Base-by-base conservation (phyloP, 768 basidiomycete genomes). In the Cystofilobasidium macerans region DNA sequence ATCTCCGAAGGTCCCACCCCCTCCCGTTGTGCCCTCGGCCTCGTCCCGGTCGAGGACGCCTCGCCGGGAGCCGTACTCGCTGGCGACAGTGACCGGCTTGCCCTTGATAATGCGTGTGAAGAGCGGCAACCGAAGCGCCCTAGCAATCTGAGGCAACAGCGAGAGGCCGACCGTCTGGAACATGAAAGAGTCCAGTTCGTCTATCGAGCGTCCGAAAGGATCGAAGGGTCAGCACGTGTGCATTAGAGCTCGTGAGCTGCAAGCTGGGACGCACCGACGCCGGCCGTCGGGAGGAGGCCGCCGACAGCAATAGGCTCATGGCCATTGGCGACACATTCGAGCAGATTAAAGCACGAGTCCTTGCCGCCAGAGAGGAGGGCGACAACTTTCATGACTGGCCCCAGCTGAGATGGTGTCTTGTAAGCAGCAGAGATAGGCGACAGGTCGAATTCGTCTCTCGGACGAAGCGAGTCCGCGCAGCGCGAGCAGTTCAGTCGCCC, bases 121-220 rank as follows among this genome's bases (percentile, higher is more conserved):
- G 13, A 98, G 80, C 12, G 95, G 95, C 1, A 94, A 83, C 20
- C 84, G 86, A 64, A 98, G 79, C 1, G 94, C 89, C 58, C 80
- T 79, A 26, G 91, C 92, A 63, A 98, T 85, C 59, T 86, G 80
- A 57, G 88, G 84, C 66, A 98, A 86, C 22, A 90, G 89, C 65
- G 91, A 89, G 73, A 97, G 93, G 0, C 93, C 95, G 32, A 99
- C 93, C n/a, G 94, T 97, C 76, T 99, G 95, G 76, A 97, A 99
- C 75, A 99, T 81, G 78, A 91, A 98, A 28, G 93, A 97, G 76
- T 99, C 93, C 72, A 98, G 83, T 79, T 99, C 95, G 80, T 98
- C 95, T 95, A 75, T n/a, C 35, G 62, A 69, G 73, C 65, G 48
- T n/a, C n/a, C n/a, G n/a, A n/a, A n/a, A 45, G 32, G 5, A 56